A percentile compares a stretch with the other conserved stretches of the same genome.
Conservation (phyloP, 495 filamentous ascomycete genomes). For the Friedmanniomyces endolithicus region DNA sequence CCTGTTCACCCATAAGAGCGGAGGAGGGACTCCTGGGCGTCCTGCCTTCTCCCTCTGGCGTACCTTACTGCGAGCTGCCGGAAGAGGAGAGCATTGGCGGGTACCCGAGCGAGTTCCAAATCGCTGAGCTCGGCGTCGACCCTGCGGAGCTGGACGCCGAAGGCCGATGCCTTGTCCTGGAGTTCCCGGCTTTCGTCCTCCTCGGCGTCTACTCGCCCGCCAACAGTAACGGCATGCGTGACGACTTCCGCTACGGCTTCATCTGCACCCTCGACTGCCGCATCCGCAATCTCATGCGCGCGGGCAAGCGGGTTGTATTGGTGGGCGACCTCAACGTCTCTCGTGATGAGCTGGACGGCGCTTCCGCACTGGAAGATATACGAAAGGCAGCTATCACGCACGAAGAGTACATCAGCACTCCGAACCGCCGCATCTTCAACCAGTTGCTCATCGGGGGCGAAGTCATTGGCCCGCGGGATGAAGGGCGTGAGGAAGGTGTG, state of each 20-base stretch:
- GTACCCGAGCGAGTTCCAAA: conserved; percentile 60
- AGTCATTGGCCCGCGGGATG: conserved; percentile 57
- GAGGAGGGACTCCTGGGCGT: conserved; percentile 88
- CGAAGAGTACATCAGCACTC: conserved; percentile 59
- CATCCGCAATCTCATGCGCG: conserved; percentile 66
- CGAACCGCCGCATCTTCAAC: conserved; percentile 73
- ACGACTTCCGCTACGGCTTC: conserved; percentile 71
- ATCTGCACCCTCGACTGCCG: conserved; percentile 67
- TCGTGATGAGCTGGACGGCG: conserved; percentile 58
- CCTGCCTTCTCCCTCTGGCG: conserved; percentile 62
- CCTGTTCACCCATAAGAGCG: conserved; percentile 76
- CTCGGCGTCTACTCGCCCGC: conserved; percentile 86
- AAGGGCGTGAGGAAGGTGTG: conserved; percentile 58
- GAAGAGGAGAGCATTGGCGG: conserved; percentile 78
- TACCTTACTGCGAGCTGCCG: conserved; percentile 64
- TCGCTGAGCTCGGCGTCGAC: conserved; percentile 49
- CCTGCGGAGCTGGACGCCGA: conserved; percentile 70
- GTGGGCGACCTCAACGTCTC: conserved; percentile 88
- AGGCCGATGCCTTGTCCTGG: conserved; percentile 82
- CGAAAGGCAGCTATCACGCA: conserved; percentile 53
- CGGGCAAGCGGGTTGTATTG: conserved; percentile 71
- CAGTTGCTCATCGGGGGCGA: conserved; percentile 62
- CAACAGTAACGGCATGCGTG: conserved; percentile 69
- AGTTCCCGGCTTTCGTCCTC: conserved; percentile 90
- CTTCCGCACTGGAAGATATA: conserved; percentile 54